A percentile compares a stretch with the other conserved stretches of the same genome.
Evolutionary conservation across 441 rosid species (phyloP).

Genomic region (Kokia cookei): DNA sequence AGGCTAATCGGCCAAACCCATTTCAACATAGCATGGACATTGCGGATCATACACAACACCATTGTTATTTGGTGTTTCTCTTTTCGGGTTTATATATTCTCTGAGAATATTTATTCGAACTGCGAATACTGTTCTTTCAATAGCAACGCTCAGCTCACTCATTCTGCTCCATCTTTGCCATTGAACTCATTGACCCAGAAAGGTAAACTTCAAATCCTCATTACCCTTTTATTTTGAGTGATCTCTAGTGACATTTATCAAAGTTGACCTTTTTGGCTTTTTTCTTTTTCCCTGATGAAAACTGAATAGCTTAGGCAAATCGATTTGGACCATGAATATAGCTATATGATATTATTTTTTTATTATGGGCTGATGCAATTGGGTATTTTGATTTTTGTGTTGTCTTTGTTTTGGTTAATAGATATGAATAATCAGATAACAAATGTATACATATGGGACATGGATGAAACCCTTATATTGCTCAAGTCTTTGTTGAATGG

Average conservation of each 20-base stretch:
- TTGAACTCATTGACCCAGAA: background rate
- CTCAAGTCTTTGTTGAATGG: constrained; percentile 78
- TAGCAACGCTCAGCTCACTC: background rate
- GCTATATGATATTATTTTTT: background rate
- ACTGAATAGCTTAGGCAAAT: background rate
- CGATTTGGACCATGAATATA: background rate
- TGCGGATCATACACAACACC: background rate
- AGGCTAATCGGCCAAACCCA: background rate
- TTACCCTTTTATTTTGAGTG: background rate
- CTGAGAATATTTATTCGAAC: background rate
- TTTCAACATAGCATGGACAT: background rate
- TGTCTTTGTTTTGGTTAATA: background rate
- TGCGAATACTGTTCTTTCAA: background rate
- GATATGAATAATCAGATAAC: constrained; percentile 24
- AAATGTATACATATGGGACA: constrained; percentile 79
- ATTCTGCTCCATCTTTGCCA: background rate
- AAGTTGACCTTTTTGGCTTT: background rate
- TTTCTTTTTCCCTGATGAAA: background rate
- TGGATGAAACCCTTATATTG: constrained; percentile 93
- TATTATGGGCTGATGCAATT: background rate
- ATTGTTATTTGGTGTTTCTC: background rate
- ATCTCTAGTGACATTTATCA: no score
- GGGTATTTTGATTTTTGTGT: background rate
- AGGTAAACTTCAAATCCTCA: background rate
- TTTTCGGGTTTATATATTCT: background rate